phyloP scores from a whole-genome alignment of 768 basidiomycete species.

The Hebeloma cylindrosporum region DNA sequence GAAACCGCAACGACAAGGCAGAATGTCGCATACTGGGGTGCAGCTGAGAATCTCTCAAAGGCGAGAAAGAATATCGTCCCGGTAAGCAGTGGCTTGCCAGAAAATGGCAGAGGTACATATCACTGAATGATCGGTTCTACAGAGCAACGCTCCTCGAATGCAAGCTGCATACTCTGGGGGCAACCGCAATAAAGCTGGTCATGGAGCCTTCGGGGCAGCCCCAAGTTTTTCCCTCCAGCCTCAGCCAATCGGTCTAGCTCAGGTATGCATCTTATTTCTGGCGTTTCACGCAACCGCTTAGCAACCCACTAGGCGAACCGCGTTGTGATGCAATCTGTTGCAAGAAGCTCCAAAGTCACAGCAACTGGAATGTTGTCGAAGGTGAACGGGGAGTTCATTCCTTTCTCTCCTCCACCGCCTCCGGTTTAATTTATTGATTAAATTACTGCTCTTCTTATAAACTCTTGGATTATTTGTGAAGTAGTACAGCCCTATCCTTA shows the following conservation, averaged over 20 bases:
- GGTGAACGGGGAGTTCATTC: conserved; percentile 15
- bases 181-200: too few relatives aligned
- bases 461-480: background rate
- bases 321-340: conserved; percentile 24
- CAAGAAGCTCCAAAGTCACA: conserved; percentile 24
- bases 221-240: too few relatives aligned
- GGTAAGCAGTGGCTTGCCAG: conserved; percentile 7
- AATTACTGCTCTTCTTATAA: background rate
- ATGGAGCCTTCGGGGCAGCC: too few relatives aligned
- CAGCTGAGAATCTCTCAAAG: conserved; percentile 15
- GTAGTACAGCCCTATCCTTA: background rate
- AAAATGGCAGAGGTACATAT: conserved; percentile 11
- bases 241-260: too few relatives aligned
- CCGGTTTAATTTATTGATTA: background rate
- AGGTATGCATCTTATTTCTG: too few relatives aligned
- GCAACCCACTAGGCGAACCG: conserved; percentile 25
- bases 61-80: too few relatives aligned
- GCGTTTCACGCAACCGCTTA: too few relatives aligned
- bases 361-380: conserved; percentile 19
- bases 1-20: conserved; percentile 11
- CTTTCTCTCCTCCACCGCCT: background rate
- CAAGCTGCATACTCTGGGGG: conserved; percentile 1
- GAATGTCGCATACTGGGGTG: conserved; percentile 21
- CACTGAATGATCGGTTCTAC: too few relatives aligned
- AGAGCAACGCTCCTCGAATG: conserved; percentile 7